Conservation (phyloP, 768 basidiomycete species). For the Xerocomus potaroensis region DNA sequence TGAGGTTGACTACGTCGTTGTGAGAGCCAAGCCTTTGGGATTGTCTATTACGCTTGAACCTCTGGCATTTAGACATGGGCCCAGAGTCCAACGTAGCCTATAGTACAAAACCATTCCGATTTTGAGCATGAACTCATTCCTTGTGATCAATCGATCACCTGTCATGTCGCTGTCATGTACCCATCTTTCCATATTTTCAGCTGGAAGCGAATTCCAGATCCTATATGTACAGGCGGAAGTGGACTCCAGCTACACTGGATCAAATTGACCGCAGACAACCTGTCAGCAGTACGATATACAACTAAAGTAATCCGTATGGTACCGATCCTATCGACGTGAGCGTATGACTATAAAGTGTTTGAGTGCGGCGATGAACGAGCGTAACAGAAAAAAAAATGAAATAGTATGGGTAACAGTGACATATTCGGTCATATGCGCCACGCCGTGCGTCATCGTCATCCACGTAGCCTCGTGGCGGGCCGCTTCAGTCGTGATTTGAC, state of each 20-base stretch:
- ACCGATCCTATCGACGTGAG: slow-evolving; percentile 7
- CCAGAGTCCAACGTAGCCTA: no score
- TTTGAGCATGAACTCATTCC: background rate
- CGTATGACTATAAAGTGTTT: background rate
- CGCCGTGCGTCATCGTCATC: no score
- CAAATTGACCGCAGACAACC: background rate
- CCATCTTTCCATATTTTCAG: no score
- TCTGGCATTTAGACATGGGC: no score
- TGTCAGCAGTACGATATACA: slow-evolving; percentile 13
- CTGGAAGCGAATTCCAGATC: no score
- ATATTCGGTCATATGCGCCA: background rate
- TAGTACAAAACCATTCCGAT: background rate
- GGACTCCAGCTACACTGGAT: no score
- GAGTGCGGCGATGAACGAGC: slow-evolving; percentile 5
- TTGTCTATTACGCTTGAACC: no score
- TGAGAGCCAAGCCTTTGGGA: no score
- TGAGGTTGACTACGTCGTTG: no score
- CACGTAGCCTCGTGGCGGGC: slow-evolving; percentile 25
- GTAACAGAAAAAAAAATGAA: slow-evolving; percentile 1
- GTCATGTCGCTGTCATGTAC: no score
- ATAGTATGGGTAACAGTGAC: slow-evolving; percentile 2
- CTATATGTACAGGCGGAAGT: no score
- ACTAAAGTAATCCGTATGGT: slow-evolving; percentile 17
- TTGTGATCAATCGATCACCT: no score
- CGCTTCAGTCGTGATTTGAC: slow-evolving; percentile 13